These are phyloP conservation scores for Globisporangium polare DNA, from an alignment of 352 stramenopile species.

Conservation along the genomic window DNA sequence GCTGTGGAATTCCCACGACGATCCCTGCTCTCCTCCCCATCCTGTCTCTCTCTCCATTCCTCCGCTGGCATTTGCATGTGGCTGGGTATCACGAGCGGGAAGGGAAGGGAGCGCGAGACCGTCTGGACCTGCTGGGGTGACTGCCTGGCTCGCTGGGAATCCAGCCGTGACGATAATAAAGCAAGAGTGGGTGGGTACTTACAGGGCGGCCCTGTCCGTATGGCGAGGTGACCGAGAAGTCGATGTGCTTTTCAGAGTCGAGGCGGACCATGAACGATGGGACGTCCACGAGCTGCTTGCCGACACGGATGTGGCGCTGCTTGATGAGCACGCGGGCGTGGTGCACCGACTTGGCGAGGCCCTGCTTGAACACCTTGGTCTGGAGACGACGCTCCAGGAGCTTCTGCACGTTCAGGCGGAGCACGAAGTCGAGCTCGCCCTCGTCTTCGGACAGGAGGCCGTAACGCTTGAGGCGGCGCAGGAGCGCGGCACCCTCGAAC, in stretches of 20 bases:
- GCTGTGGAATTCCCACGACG: not conserved
- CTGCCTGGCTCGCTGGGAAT: not conserved
- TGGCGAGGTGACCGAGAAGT: constrained; percentile 97
- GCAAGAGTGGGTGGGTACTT: constrained; percentile 18
- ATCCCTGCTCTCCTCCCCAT: not conserved
- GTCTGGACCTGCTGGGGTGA: not conserved
- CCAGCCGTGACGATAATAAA: not conserved
- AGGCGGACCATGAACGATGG: constrained; percentile 98
- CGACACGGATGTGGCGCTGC: constrained; percentile 99
- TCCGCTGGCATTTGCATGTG: not conserved
- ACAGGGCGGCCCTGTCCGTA: constrained; percentile 95
- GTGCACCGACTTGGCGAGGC: constrained; percentile 99
- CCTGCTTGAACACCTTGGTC: constrained; percentile 99
- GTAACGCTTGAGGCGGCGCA: constrained; percentile 96
- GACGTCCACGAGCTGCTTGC: constrained; percentile 98
- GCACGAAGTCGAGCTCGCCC: constrained; percentile 97
- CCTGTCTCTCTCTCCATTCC: not conserved
- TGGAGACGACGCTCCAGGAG: constrained; percentile 98
- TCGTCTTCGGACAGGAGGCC: constrained; percentile 97
- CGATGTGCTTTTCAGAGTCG: constrained; percentile 99
- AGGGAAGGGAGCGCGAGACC: not conserved
- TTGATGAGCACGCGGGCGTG: constrained; percentile 99
- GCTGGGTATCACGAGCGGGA: not conserved
- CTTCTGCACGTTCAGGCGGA: constrained; percentile 98
- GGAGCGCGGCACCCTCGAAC: constrained; percentile 97